phyloP scores from a whole-genome alignment of 352 stramenopile species.

The Phytopythium boreale region DNA sequence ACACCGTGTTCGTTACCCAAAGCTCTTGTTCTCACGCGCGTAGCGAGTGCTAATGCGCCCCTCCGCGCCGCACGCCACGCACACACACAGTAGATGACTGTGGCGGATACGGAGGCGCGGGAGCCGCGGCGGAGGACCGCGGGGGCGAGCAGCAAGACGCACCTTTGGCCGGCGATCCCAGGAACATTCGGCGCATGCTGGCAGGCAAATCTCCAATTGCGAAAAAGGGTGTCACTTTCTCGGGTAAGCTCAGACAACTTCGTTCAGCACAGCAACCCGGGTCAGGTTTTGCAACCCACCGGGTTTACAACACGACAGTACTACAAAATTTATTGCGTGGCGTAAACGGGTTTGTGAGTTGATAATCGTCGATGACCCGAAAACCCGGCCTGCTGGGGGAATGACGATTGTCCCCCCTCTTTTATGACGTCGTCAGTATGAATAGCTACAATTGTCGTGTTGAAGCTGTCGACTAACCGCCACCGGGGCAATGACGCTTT shows the following conservation, averaged over 20 bases:
- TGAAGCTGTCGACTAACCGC: background rate
- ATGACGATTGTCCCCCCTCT: background rate
- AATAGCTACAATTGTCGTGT: background rate
- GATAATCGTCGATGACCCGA: background rate
- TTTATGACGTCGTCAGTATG: background rate
- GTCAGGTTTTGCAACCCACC: background rate
- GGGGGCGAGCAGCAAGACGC: background rate
- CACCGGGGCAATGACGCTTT: no score
- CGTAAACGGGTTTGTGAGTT: background rate
- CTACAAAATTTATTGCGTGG: background rate
- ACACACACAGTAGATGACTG: background rate
- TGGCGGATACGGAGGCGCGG: background rate
- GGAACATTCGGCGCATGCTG: constrained; percentile 4
- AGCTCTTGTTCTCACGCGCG: background rate
- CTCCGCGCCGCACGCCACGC: background rate
- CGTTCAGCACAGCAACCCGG: background rate
- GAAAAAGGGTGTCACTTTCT: background rate
- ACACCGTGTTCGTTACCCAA: background rate
- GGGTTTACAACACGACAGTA: background rate
- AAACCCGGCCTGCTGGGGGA: background rate
- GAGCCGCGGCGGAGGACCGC: background rate
- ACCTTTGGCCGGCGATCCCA: constrained; percentile 8
- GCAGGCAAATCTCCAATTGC: background rate
- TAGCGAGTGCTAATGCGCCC: background rate
- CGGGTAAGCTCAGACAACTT: no score